phyloP scores from a whole-genome alignment of 768 basidiomycete genomes.

The Pholiota molesta region DNA sequence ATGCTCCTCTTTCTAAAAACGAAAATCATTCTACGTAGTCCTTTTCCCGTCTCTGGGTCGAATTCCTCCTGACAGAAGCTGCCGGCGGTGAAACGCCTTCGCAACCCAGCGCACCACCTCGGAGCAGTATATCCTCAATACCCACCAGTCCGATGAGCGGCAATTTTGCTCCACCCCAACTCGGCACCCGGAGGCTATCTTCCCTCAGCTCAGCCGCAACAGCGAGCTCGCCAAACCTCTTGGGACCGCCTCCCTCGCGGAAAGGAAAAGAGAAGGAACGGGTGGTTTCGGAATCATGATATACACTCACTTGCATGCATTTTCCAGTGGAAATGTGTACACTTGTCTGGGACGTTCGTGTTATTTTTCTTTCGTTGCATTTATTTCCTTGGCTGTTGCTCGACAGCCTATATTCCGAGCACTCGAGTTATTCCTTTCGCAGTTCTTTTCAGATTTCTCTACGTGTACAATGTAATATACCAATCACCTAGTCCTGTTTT shows the following conservation, averaged over 20 bases:
- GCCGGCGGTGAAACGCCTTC: conserved; percentile 42
- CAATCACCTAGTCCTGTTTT: not conserved
- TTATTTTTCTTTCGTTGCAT: not conserved
- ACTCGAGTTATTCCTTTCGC: not conserved
- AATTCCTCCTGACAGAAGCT: conserved; percentile 95
- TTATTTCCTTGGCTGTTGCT: not conserved
- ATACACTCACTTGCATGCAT: not conserved
- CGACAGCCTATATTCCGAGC: not conserved
- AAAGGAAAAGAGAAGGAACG: conserved; percentile 32
- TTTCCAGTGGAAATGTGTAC: not conserved
- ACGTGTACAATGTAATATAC: conserved; percentile 11
- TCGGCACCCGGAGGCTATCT: conserved; percentile 30
- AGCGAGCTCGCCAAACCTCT: conserved; percentile 40
- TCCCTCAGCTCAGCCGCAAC: conserved; percentile 31
- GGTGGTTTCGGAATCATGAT: conserved; percentile 19
- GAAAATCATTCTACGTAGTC: conserved; percentile 52
- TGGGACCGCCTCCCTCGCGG: conserved; percentile 23
- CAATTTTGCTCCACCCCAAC: not conserved
- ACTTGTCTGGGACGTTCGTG: not conserved
- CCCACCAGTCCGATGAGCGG: conserved; percentile 34
- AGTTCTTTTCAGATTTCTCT: not conserved
- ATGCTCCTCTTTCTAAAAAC: not conserved
- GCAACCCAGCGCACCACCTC: conserved; percentile 27
- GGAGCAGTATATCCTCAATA: conserved; percentile 32
- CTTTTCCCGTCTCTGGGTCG: conserved; percentile 97